Evolutionary conservation across 2,329 filamentous ascomycete genomes (phyloP).

Genomic region (Fusarium odoratissimum): DNA sequence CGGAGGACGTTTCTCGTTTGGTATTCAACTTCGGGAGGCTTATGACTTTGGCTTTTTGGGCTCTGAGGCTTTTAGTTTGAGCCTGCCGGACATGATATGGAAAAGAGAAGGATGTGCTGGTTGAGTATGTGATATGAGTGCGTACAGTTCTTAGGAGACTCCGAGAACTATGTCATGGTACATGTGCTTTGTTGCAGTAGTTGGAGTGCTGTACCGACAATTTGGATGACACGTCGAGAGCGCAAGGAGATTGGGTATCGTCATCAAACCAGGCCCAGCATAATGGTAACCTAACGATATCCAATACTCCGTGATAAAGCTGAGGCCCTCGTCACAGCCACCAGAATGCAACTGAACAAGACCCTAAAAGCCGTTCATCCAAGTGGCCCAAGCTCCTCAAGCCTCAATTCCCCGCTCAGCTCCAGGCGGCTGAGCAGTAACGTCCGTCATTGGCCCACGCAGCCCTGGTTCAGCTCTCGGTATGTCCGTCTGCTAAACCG

Average conservation of each 20-base stretch:
- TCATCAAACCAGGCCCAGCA: slow-evolving; percentile 5
- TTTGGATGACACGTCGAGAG: slow-evolving; percentile 4
- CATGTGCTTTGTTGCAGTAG: neutral
- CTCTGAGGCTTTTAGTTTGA: neutral
- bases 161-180: neutral
- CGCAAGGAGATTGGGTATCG: neutral
- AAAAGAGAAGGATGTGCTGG: neutral
- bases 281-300: neutral
- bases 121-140: slow-evolving; percentile 4
- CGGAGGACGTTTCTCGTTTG: slow-evolving; percentile 28
- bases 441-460: slow-evolving; percentile 26
- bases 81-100: slow-evolving; percentile 8
- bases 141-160: neutral
- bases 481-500: slow-evolving; percentile 43
- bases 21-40: slow-evolving; percentile 14
- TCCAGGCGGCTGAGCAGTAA: slow-evolving; percentile 23
- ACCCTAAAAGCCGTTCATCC: neutral
- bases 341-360: slow-evolving; percentile 17
- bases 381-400: slow-evolving; percentile 40
- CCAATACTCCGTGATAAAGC: neutral
- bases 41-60: neutral
- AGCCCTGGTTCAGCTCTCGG: slow-evolving; percentile 45
- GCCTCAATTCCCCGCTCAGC: slow-evolving; percentile 16
- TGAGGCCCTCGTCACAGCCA: slow-evolving; percentile 25
- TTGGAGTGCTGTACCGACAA: slow-evolving; percentile 15